Evolutionary conservation across 768 basidiomycete genomes (phyloP).

Genomic region (Boletales sp.): DNA sequence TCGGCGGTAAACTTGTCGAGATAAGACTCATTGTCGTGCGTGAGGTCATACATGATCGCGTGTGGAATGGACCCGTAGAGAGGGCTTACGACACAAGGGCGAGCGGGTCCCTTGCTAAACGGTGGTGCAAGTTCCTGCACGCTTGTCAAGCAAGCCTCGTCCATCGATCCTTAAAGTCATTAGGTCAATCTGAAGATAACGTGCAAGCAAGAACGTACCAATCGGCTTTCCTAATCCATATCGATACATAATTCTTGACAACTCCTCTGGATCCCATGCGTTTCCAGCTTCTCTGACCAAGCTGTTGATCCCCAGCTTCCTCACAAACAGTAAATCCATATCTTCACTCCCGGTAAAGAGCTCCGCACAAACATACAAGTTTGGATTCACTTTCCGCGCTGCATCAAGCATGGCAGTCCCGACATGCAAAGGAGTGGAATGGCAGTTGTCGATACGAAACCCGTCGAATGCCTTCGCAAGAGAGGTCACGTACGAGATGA

Average conservation of each 20-base stretch:
- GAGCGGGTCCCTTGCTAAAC: slow-evolving; percentile 74
- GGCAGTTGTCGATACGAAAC: slow-evolving; percentile 97
- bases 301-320: slow-evolving; percentile 89
- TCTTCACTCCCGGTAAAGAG: slow-evolving; percentile 95
- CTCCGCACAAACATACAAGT: slow-evolving; percentile 96
- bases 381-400: slow-evolving; percentile 81
- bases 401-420: slow-evolving; percentile 93
- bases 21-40: slow-evolving; percentile 96
- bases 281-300: slow-evolving; percentile 95
- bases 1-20: slow-evolving; percentile 89
- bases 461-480: slow-evolving; percentile 89
- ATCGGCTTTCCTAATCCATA: slow-evolving; percentile 93
- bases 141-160: slow-evolving; percentile 76
- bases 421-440: slow-evolving; percentile 95
- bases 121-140: slow-evolving; percentile 76
- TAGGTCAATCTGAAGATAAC: background rate
- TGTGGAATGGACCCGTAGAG: slow-evolving; percentile 87
- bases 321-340: slow-evolving; percentile 89
- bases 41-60: slow-evolving; percentile 91
- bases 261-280: slow-evolving; percentile 83
- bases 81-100: slow-evolving; percentile 70
- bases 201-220: slow-evolving; percentile 43
- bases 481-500: slow-evolving; percentile 75
- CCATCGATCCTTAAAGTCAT: slow-evolving; percentile 76
- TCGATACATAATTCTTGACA: slow-evolving; percentile 83